A percentile compares a stretch with the other conserved stretches of the same genome.
These are phyloP conservation scores for Nannochloropsis oceanica DNA, from an alignment of 108 stramenopile genomes.

Conservation along the genomic window DNA sequence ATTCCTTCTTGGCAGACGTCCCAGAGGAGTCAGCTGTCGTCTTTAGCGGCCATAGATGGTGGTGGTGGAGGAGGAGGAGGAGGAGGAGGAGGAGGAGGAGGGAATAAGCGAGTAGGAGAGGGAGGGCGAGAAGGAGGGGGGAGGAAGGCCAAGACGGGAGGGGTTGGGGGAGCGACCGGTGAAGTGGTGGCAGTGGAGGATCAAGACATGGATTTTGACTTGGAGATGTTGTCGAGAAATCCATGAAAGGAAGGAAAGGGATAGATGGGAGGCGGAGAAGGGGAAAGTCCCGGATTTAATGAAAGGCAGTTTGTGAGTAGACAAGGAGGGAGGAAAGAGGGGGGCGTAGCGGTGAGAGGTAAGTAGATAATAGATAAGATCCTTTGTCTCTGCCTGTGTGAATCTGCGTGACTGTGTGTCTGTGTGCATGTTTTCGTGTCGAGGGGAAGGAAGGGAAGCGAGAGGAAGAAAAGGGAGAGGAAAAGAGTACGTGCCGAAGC, in stretches of 20 bases:
- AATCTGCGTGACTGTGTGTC: too few relatives aligned
- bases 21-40: not conserved
- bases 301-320: not conserved
- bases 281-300: too few relatives aligned
- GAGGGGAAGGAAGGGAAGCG: not conserved
- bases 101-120: not conserved
- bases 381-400: too few relatives aligned
- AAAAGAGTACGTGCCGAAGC: not conserved
- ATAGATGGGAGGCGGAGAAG: not conserved
- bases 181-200: not conserved
- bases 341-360: not conserved
- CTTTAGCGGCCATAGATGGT: not conserved
- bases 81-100: not conserved
- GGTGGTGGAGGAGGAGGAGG: not conserved
- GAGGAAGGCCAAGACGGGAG: not conserved
- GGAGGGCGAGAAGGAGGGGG: not conserved
- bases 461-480: not conserved
- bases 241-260: not conserved
- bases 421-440: too few relatives aligned
- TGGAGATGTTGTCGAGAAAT: not conserved
- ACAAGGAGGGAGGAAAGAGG: not conserved
- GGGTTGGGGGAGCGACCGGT: not conserved
- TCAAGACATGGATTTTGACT: not conserved
- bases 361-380: too few relatives aligned
- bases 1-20: not conserved